A percentile compares a stretch with the other conserved stretches of the same genome.
Conservation (phyloP, 2,329 filamentous ascomycete species). For the Claviceps sp. region DNA sequence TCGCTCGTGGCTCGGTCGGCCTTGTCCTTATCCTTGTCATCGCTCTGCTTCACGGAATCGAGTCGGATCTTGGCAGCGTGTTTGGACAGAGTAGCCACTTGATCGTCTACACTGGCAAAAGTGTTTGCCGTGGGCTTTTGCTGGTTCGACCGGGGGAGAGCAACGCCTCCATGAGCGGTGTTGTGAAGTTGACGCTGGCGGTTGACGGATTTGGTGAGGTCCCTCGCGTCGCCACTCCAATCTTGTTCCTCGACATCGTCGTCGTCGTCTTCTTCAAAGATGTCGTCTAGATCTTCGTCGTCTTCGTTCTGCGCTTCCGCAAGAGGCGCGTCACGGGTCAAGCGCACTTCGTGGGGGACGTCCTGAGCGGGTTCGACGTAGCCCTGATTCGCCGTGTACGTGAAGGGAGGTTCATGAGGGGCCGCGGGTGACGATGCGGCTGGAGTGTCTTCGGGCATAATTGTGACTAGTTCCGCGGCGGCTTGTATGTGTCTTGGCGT, state of each 20-base stretch:
- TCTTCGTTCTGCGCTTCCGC: slow-evolving; percentile 16
- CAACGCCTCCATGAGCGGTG: slow-evolving; percentile 17
- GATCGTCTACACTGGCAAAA: slow-evolving; percentile 67
- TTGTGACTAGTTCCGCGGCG: background rate
- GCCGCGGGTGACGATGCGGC: slow-evolving; percentile 21
- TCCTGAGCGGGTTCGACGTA: slow-evolving; percentile 25
- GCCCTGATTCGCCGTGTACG: slow-evolving; percentile 29
- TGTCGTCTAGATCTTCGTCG: slow-evolving; percentile 27
- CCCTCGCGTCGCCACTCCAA: slow-evolving; percentile 43
- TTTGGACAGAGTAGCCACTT: slow-evolving; percentile 69
- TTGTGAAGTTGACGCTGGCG: slow-evolving; percentile 59
- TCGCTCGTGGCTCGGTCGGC: slow-evolving; percentile 87
- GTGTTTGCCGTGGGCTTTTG: slow-evolving; percentile 74
- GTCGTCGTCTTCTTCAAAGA: slow-evolving; percentile 27
- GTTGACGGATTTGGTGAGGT: slow-evolving; percentile 81
- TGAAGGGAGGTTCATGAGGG: slow-evolving; percentile 32
- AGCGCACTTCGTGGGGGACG: slow-evolving; percentile 18
- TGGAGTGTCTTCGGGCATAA: slow-evolving; percentile 11
- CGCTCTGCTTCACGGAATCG: slow-evolving; percentile 44
- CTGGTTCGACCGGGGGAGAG: slow-evolving; percentile 58
- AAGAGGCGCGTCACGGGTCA: slow-evolving; percentile 13
- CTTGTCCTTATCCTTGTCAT: slow-evolving; percentile 62
- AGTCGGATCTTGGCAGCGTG: slow-evolving; percentile 79
- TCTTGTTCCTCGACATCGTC: slow-evolving; percentile 52
- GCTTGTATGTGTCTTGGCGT: background rate